phyloP scores from a whole-genome alignment of 768 basidiomycete genomes.

The Nidula microcarpa region DNA sequence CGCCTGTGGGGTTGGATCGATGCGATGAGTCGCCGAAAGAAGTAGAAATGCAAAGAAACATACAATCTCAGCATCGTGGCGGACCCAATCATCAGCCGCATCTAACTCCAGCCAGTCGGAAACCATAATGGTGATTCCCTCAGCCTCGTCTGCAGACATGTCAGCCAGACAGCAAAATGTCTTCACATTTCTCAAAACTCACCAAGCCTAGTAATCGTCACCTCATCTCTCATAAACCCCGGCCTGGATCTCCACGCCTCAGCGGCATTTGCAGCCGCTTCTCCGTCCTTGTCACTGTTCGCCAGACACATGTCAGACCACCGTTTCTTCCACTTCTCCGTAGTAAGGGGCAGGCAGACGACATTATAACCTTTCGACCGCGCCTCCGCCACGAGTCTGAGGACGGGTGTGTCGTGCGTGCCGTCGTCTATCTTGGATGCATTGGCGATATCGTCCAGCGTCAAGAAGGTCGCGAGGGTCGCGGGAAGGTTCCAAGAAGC shows the following conservation, averaged over 20 bases:
- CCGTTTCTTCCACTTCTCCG: slow-evolving; percentile 76
- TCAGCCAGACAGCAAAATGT: background rate
- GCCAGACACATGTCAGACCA: slow-evolving; percentile 87
- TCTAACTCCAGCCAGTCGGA: slow-evolving; percentile 98
- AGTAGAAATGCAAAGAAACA: slow-evolving; percentile 24
- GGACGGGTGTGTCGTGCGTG: slow-evolving; percentile 41
- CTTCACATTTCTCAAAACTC: slow-evolving; percentile 19
- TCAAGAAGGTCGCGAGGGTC: slow-evolving; percentile 32
- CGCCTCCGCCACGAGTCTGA: slow-evolving; percentile 48
- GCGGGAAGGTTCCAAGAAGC: slow-evolving; percentile 33
- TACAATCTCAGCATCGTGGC: slow-evolving; percentile 95
- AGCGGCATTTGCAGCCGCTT: slow-evolving; percentile 56
- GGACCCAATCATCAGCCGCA: slow-evolving; percentile 87
- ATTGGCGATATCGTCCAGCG: slow-evolving; percentile 38
- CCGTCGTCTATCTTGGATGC: slow-evolving; percentile 12
- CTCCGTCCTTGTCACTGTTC: slow-evolving; percentile 41
- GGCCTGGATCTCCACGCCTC: slow-evolving; percentile 88
- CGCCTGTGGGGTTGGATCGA: slow-evolving; percentile 48
- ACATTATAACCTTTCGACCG: slow-evolving; percentile 68
- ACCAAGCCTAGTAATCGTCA: slow-evolving; percentile 89
- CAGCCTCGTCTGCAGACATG: slow-evolving; percentile 59
- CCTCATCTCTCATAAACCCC: slow-evolving; percentile 76
- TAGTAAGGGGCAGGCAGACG: slow-evolving; percentile 87
- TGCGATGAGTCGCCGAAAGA: slow-evolving; percentile 6
- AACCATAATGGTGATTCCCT: slow-evolving; percentile 68